Conservation (phyloP, 352 stramenopile genomes). For the Elongisporangium prolatum region DNA sequence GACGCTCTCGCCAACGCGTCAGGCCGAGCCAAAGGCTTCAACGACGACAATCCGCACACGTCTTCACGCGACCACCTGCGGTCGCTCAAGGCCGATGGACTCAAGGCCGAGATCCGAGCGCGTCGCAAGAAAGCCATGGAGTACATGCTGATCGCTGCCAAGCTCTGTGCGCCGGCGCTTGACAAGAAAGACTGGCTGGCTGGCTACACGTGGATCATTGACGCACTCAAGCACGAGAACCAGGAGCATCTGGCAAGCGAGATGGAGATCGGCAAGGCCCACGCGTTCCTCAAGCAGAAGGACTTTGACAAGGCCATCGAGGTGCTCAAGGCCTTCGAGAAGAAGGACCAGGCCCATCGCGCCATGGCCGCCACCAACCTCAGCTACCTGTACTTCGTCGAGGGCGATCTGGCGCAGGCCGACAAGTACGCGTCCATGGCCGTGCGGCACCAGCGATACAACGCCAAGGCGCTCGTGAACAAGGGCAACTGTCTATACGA, state of each 20-base stretch:
- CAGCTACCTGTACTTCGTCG: conserved; percentile 96
- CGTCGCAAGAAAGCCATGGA: conserved; percentile 78
- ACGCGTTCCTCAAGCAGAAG: conserved; percentile 90
- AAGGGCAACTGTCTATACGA: conserved; percentile 96
- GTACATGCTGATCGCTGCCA: conserved; percentile 93
- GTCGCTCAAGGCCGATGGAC: conserved; percentile 58
- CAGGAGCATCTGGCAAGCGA: conserved; percentile 90
- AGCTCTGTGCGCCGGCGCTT: conserved; percentile 91
- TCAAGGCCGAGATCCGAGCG: conserved; percentile 76
- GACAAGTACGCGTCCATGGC: conserved; percentile 91
- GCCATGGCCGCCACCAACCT: conserved; percentile 94
- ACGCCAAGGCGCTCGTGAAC: conserved; percentile 96
- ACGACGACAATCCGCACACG: conserved; percentile 19
- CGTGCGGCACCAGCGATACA: conserved; percentile 93
- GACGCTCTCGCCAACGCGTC: conserved; percentile 16
- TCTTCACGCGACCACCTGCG: conserved; percentile 50
- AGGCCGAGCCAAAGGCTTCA: conserved; percentile 12
- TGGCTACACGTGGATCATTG: conserved; percentile 94
- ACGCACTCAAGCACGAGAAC: conserved; percentile 87
- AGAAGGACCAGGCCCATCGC: conserved; percentile 92
- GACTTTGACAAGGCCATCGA: conserved; percentile 93
- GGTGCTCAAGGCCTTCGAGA: conserved; percentile 94
- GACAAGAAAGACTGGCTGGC: conserved; percentile 90
- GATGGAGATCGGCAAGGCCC: conserved; percentile 87
- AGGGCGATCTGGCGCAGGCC: conserved; percentile 87